Evolutionary conservation across 768 basidiomycete genomes (phyloP).

Genomic region (Dacryopinax spathularia): DNA sequence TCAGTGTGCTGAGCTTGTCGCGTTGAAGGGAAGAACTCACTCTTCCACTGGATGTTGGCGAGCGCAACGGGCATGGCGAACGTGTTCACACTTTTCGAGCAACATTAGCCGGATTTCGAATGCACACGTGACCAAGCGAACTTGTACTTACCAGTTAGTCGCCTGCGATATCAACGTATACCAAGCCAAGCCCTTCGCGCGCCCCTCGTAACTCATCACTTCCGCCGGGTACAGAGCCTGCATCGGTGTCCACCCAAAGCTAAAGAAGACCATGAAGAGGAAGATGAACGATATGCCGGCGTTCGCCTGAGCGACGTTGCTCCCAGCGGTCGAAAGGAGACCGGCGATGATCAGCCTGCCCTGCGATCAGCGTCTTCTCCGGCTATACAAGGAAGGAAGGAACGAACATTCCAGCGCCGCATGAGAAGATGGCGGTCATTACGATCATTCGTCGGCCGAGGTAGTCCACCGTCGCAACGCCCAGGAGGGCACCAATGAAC

Average conservation of each 20-base stretch:
- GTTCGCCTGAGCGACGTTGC: constrained; percentile 27
- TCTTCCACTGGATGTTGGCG: constrained; percentile 35
- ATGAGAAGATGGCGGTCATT: not conserved
- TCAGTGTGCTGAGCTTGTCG: not conserved
- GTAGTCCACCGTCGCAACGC: not conserved
- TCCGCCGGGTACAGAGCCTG: constrained; percentile 44
- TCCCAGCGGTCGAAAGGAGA: constrained; percentile 29
- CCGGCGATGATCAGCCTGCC: constrained; percentile 29
- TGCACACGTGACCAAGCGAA: constrained; percentile 39
- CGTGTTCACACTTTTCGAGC: not conserved
- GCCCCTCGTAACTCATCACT: constrained; percentile 36
- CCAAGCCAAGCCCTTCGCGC: constrained; percentile 30
- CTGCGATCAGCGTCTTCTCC: not conserved
- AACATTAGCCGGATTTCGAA: not conserved
- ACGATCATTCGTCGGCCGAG: not conserved
- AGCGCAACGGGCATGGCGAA: constrained; percentile 32
- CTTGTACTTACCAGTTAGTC: constrained; percentile 32
- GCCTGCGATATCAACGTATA: constrained; percentile 26
- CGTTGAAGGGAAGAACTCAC: constrained; percentile 19
- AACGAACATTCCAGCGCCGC: not conserved
- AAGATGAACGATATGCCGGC: constrained; percentile 39
- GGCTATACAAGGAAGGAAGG: not conserved
- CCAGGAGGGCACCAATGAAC: constrained; percentile 25
- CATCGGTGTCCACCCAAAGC: constrained; percentile 43
- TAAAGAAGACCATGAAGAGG: constrained; percentile 23